Evolutionary conservation across 805 yeast genomes (phyloP).

Genomic region (Candida sanyiensis): DNA sequence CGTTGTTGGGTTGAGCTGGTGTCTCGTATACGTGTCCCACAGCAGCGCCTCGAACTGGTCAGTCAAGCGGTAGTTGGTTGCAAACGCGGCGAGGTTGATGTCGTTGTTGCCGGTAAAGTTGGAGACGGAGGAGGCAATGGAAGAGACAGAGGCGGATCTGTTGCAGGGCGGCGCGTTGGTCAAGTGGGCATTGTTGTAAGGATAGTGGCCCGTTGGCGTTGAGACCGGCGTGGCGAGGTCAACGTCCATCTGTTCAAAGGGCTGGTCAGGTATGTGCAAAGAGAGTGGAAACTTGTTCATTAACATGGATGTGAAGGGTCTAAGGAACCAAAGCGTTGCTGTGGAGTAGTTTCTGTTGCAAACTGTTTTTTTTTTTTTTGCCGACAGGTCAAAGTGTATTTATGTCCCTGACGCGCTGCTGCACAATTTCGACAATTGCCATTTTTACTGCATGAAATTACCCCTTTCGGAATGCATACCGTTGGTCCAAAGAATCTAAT

Average conservation of each 20-base stretch:
- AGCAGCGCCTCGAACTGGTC: constrained; percentile 40
- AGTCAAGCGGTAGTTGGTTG: constrained; percentile 27
- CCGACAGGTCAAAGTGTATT: neutral
- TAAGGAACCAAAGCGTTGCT: neutral
- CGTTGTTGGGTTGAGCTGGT: constrained; percentile 50
- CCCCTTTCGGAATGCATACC: no score
- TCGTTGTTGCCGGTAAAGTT: constrained; percentile 21
- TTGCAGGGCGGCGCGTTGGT: constrained; percentile 19
- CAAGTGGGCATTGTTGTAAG: neutral
- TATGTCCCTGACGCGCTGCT: constrained; percentile 3
- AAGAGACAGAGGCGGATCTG: constrained; percentile 24
- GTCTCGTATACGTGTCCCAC: constrained; percentile 40
- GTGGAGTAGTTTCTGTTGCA: neutral
- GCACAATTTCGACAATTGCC: no score
- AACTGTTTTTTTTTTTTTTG: neutral
- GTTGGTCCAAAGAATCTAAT: no score
- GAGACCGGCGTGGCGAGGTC: neutral
- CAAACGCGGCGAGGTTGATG: constrained; percentile 22
- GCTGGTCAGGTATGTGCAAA: neutral
- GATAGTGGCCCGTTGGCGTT: constrained; percentile 1
- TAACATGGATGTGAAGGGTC: constrained; percentile 3
- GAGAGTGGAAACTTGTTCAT: constrained; percentile 3
- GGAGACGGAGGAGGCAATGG: constrained; percentile 24
- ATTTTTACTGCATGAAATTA: no score
- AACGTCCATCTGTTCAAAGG: constrained; percentile 1